phyloP scores from a whole-genome alignment of 805 yeast genomes.

The Isabelozyma gotoi region DNA sequence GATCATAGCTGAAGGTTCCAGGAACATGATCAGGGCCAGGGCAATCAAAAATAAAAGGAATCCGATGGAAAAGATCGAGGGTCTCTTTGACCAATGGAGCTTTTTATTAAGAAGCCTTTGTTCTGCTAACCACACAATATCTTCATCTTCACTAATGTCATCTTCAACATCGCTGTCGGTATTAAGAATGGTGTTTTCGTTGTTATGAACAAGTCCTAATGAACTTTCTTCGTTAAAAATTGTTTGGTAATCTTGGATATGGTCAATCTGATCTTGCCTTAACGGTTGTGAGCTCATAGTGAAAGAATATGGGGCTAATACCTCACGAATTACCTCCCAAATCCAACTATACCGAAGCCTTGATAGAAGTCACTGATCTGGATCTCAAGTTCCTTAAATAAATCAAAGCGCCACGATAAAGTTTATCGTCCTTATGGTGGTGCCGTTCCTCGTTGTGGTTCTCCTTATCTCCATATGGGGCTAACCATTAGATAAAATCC shows the following conservation, averaged over 20 bases:
- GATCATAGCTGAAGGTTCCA: slow-evolving; percentile 18
- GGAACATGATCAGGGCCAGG: slow-evolving; percentile 24
- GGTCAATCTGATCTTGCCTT: neutral
- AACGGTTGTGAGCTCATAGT: neutral
- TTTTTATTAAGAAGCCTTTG: slow-evolving; percentile 37
- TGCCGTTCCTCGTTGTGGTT: no score
- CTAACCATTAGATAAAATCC: no score
- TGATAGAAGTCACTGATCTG: no score
- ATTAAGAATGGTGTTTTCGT: neutral
- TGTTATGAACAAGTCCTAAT: neutral
- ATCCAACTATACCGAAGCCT: no score
- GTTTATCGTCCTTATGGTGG: no score
- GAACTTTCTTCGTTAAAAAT: neutral
- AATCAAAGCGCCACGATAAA: no score
- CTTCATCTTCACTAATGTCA: slow-evolving; percentile 30
- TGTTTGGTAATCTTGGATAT: neutral
- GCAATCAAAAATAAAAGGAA: slow-evolving; percentile 37
- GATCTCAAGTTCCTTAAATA: no score
- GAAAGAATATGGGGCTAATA: no score
- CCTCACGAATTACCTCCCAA: no score
- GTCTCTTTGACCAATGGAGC: slow-evolving; percentile 50
- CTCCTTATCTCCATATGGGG: no score
- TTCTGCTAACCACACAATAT: slow-evolving; percentile 44
- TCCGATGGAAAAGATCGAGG: slow-evolving; percentile 49
- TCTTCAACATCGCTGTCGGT: slow-evolving; percentile 21